Percentiles rank a stretch among this genome's conserved stretches.
phyloP scores from a whole-genome alignment of 306 rosid species.

The Vigna nakashimae region DNA sequence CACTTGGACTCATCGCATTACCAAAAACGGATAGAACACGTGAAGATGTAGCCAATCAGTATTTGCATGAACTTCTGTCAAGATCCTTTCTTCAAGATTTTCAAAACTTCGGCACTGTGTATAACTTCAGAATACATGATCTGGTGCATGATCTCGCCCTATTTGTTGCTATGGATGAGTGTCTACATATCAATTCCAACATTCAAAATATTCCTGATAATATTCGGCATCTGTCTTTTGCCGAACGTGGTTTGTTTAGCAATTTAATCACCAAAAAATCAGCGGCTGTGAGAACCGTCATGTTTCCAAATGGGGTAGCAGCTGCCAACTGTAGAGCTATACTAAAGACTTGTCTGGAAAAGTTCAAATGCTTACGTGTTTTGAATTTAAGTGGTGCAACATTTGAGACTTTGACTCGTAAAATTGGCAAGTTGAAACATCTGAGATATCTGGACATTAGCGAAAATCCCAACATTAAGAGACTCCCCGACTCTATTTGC shows the following conservation, averaged over 20 bases:
- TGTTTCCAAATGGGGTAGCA: neutral
- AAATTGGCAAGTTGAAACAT: neutral
- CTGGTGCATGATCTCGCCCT: neutral
- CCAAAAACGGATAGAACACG: neutral
- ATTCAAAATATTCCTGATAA: neutral
- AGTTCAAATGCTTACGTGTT: neutral
- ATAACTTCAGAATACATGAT: neutral
- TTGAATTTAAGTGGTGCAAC: neutral
- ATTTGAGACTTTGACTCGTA: neutral
- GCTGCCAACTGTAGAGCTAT: neutral
- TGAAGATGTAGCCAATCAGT: slow-evolving; percentile 30
- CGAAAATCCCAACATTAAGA: neutral
- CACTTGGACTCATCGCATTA: slow-evolving; percentile 45
- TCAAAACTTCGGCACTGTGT: neutral
- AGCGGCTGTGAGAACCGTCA: neutral
- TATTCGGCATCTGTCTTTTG: neutral
- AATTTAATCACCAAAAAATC: neutral
- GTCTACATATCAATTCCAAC: neutral
- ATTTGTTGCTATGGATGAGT: neutral
- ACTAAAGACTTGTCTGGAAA: neutral
- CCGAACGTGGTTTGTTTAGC: neutral
- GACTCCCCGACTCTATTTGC: neutral
- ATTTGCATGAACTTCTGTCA: neutral
- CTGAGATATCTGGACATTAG: neutral
- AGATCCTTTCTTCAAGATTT: neutral